Evolutionary conservation across 2,329 filamentous ascomycete species (phyloP), one percentile per base, ranked within the genome.

Genomic region (Cercospora beticola): DNA sequence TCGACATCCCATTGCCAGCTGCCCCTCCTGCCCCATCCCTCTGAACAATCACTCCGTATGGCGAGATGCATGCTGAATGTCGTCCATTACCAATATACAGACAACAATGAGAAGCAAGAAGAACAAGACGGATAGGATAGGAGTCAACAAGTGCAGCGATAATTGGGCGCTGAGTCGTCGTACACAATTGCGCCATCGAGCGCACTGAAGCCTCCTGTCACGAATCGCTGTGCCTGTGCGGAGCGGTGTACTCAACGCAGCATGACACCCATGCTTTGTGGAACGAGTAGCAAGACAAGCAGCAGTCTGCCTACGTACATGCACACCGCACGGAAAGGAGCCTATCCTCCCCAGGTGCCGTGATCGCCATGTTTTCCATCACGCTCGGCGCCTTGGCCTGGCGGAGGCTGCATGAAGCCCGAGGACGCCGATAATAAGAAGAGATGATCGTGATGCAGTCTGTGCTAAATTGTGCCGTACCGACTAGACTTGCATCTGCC

Each of bases 1-100:
- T 46, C 54, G 14, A 58, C 31, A n/a, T 65, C 62, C 62, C 62
- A 65, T 54, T 65, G 62, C 62, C 62, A 65, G 43, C 62, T 65
- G 30, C 62, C 62, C 36, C 62, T 65, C 26, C 62, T 36, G 18
- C 54, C 33, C 62, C 66, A 64, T 36, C 64, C 66, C 58, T 68
- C 66, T 21, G 56, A 62, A 60, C 66, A 68, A 49, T 68, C 66
- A 21, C 66, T 64, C 40, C 66, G 57, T 16, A 65, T 46, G 33
- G 66, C 66, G 31, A 68, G 62, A 68, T 64, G 66, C 66, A 68
- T 68, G 21, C 33, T 65, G 62, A 12, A 16, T 6, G 10, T 7
- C 49, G 30, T 9, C 56, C 56, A 59, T 59, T 4, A 18, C 60
- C 6, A 23, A 5, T 62, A 12, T 23, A 62, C 26, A 30, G 23